A percentile compares a stretch with the other conserved stretches of the same genome.
These are phyloP conservation scores for Solanum piurae DNA, from an alignment of 257 asterid genomes.

Conservation along the genomic window DNA sequence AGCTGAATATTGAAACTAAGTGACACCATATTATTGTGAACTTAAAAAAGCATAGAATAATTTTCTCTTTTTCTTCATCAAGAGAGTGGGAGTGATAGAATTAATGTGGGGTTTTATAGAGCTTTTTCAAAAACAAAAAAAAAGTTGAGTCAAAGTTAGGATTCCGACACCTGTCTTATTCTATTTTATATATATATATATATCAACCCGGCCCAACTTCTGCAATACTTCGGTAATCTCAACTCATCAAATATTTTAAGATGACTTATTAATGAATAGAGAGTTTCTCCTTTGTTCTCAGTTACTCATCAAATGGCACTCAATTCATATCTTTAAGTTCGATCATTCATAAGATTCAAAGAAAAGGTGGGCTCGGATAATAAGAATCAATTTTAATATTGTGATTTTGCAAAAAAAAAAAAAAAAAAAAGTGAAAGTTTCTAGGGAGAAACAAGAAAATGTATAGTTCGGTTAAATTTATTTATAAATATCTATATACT, in stretches of 20 bases:
- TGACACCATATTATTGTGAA: constrained; percentile 31
- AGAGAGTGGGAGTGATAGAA: constrained; percentile 9
- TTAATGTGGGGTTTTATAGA: constrained; percentile 39
- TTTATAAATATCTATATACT: too few species aligned
- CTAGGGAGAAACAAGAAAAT: neutral
- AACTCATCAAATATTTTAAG: constrained; percentile 19
- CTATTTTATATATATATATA: neutral
- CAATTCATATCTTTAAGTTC: too few species aligned
- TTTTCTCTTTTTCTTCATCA: constrained; percentile 1
- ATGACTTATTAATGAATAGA: too few species aligned
- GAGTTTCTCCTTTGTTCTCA: too few species aligned
- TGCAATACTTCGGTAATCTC: constrained; percentile 47
- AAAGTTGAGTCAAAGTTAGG: constrained; percentile 53
- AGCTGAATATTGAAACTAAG: constrained; percentile 18
- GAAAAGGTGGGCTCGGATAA: too few species aligned
- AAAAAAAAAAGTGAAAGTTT: too few species aligned
- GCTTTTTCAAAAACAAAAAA: neutral
- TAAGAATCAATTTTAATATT: too few species aligned
- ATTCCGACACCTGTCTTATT: constrained; percentile 33
- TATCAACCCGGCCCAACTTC: constrained; percentile 16
- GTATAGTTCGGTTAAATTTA: neutral
- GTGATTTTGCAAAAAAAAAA: too few species aligned
- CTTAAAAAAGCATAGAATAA: neutral
- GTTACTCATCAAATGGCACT: too few species aligned
- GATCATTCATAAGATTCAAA: too few species aligned